Conservation (phyloP, 23 red algal genomes). For the Chondrus crispus region DNA sequence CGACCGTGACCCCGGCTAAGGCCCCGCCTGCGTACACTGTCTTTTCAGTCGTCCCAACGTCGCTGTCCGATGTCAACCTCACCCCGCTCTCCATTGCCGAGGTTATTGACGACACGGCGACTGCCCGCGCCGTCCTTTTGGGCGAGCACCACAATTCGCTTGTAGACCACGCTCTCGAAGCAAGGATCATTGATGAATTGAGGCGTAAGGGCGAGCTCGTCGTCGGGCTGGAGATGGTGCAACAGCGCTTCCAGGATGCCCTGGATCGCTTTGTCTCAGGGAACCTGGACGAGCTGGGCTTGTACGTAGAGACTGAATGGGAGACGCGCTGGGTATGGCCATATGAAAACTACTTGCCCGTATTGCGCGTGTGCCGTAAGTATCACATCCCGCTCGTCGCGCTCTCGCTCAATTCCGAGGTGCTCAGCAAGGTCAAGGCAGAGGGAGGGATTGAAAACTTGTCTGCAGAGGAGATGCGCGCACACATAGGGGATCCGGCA, state of each 20-base stretch:
- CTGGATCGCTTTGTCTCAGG: conserved; percentile 61
- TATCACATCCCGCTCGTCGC: conserved; percentile 42
- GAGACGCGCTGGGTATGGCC: conserved; percentile 76
- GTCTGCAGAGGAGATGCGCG: neutral
- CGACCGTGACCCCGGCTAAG: neutral
- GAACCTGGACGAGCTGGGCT: conserved; percentile 51
- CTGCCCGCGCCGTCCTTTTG: conserved; percentile 41
- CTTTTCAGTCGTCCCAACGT: conserved; percentile 41
- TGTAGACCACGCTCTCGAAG: conserved; percentile 45
- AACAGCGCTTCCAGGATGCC: conserved; percentile 33
- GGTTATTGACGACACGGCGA: conserved; percentile 4
- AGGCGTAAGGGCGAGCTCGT: neutral
- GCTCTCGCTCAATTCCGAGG: conserved; percentile 36
- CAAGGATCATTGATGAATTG: conserved; percentile 34
- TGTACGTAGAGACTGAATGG: conserved; percentile 72
- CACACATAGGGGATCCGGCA: neutral
- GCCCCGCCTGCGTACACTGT: neutral
- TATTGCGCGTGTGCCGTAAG: conserved; percentile 43
- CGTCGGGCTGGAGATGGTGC: conserved; percentile 66
- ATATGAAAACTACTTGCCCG: conserved; percentile 69
- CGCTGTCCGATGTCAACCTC: conserved; percentile 35
- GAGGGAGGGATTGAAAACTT: neutral
- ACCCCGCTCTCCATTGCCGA: conserved; percentile 7
- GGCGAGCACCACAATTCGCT: conserved; percentile 64
- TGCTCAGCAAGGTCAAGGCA: conserved; percentile 1